Base-by-base conservation (phyloP, 345 rosid genomes). In the Noccaea caerulescens region DNA sequence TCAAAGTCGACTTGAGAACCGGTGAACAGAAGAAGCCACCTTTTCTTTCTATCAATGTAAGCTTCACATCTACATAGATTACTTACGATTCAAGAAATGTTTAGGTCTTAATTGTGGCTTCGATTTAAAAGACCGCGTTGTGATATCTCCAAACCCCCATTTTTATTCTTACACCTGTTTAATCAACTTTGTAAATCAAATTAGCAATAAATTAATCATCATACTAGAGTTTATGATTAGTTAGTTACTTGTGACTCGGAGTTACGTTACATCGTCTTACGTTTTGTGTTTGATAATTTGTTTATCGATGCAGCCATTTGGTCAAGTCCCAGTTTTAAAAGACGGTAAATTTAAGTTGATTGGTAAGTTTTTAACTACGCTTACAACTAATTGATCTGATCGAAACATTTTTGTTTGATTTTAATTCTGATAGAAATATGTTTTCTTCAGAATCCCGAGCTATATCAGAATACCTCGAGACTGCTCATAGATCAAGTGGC, bases 291-390 rank as follows among this genome's bases (percentile, higher is more conserved):
- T 27, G 16, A 27, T 39, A 4, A 30, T 38, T 20, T 60, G 42
- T 71, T 59, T 36, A 9, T 69, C 46, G 58, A 53, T 76, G 83
- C 84, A 87, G 95, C 95, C 91, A 8, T 91, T 87, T 41, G 91
- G 92, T 63, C 85, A 72, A 77, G 80, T 91, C 61, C 97, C 92
- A 10, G 89, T 79, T 41, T 56, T 85, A 4, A 77, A 82, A 70
- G 78, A 88, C 13, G 88, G 87, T n/a, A 79, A 82, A 72, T 46
- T 88, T 39, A 82, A 78, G 77, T 81, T 90, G 56, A 75, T 78
- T 10, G 92, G 97, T 90, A 78, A 74, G 66, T 69, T 58, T 68
- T 41, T 27, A 62, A 25, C 33, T 45, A 44, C 43, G 33, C 44
- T 32, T 30, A 6, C 56, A 34, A 32, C 32, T 37, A 36, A 49